Conservation (phyloP, 257 asterid genomes). For the Lavandula angustifolia region DNA sequence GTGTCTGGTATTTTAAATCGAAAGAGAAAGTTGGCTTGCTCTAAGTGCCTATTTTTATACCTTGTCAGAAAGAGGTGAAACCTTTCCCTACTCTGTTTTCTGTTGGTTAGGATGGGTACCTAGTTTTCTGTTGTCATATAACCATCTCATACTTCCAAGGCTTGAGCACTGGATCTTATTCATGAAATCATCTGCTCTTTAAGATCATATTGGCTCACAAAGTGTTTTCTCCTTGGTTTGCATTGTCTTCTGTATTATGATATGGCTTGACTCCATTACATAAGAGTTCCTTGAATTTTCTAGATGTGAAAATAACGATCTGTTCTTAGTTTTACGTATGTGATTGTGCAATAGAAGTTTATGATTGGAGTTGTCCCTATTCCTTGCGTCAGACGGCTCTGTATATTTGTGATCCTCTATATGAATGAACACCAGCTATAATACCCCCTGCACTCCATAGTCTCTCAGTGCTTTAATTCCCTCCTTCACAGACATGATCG, state of each 20-base stretch:
- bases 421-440: neutral
- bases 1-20: neutral
- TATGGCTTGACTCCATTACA: neutral
- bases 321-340: neutral
- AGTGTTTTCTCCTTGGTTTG: neutral
- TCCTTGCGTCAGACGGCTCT: slow-evolving; percentile 6
- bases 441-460: slow-evolving; percentile 15
- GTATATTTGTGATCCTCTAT: too few species aligned
- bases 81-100: neutral
- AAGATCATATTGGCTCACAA: neutral
- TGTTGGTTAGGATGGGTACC: neutral
- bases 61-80: slow-evolving; percentile 1
- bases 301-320: neutral
- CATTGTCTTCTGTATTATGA: neutral
- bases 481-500: slow-evolving; percentile 76
- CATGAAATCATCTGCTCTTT: neutral
- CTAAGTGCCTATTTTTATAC: slow-evolving; percentile 1
- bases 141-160: neutral
- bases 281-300: slow-evolving; percentile 9
- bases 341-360: neutral
- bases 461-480: slow-evolving; percentile 41
- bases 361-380: neutral
- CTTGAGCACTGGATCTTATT: slow-evolving; percentile 15
- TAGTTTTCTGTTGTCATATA: slow-evolving; percentile 6
- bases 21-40: neutral